Evolutionary conservation across 2,329 filamentous ascomycete species (phyloP).

Genomic region (Orbilia quercus): DNA sequence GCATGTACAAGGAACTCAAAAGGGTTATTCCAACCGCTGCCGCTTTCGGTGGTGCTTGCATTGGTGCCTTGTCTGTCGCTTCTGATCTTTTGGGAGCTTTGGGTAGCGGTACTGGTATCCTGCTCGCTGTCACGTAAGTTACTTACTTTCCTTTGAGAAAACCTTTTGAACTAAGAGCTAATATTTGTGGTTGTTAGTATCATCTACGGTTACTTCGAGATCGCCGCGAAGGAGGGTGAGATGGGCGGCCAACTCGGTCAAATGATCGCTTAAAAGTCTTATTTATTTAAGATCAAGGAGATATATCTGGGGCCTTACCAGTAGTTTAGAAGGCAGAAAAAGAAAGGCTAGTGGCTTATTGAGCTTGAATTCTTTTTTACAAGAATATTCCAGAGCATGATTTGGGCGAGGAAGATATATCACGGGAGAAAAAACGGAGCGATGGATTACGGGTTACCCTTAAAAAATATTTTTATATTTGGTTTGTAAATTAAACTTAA

Average conservation of each 20-base stretch:
- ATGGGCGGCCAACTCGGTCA: slow-evolving; percentile 73
- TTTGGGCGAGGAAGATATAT: slow-evolving; percentile 5
- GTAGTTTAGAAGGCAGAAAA: slow-evolving; percentile 1
- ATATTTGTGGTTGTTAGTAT: slow-evolving; percentile 73
- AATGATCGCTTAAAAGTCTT: slow-evolving; percentile 58
- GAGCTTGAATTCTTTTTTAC: not conserved
- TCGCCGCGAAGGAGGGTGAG: slow-evolving; percentile 98
- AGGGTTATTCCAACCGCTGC: slow-evolving; percentile 97
- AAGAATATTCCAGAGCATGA: not conserved
- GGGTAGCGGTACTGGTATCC: slow-evolving; percentile 95
- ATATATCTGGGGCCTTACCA: slow-evolving; percentile 11
- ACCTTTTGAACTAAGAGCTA: slow-evolving; percentile 62
- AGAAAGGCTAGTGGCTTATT: not conserved
- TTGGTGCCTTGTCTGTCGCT: slow-evolving; percentile 94
- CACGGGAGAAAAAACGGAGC: slow-evolving; percentile 14
- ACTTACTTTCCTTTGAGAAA: not conserved
- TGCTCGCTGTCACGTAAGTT: slow-evolving; percentile 96
- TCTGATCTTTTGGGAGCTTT: slow-evolving; percentile 96
- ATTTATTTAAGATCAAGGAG: not conserved
- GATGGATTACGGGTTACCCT: slow-evolving; percentile 22
- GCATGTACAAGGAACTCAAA: slow-evolving; percentile 99
- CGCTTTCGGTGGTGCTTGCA: slow-evolving; percentile 98
- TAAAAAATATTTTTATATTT: slow-evolving; percentile 46
- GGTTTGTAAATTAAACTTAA: slow-evolving; percentile 57
- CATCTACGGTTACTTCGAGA: slow-evolving; percentile 99